Base-by-base conservation (phyloP, 2,329 filamentous ascomycete species). In the Ascochyta viciae-villosae region DNA sequence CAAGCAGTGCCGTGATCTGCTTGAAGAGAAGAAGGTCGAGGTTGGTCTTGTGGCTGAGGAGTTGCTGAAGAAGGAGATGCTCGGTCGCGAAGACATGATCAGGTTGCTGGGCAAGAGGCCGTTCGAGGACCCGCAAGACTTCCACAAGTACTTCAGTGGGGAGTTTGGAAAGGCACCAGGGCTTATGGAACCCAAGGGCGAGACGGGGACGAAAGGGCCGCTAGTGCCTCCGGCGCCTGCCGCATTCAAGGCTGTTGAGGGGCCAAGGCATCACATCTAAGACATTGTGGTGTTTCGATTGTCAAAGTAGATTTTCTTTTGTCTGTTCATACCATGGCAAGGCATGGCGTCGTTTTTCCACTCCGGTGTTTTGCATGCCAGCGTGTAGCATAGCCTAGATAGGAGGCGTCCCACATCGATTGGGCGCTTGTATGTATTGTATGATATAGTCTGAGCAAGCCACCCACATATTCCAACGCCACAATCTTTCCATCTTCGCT, bases 1-100 rank as follows among this genome's bases (percentile, higher is more conserved):
- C 82, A 86, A 90, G 76, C 89, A 95, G 77, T 99, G 95, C 82
- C 88, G 86, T 71, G 86, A 91, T 41, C 85, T 99, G 24, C 82
- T 99, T 47, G 85, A 84, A 2, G 89, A 89, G 78, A 96, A 92
- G 87, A 95, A 96, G 82, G 83, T 85, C 67, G 91, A 98, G 78
- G 84, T 99, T 33, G 92, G 91, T 3, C 80, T 97, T 35, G 87
- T 99, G 5, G 95, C 95, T 0, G 93, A 99, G 81, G 95, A 99
- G 79, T 81, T 99, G 54, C 82, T 99, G 61, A 85, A 82, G 69
- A 97, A 97, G 84, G 95, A 99, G 80, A 88, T 97, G 68, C 84
- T 99, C 22, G 88, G 88, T 31, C 85, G 95, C 54, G 95, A 99
- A 69, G 95, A 99, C 77, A 89, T 98, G 85, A 87, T 98, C 46